These are phyloP conservation scores for Ceriops decandra DNA, from an alignment of 345 rosid genomes.

Conservation along the genomic window DNA sequence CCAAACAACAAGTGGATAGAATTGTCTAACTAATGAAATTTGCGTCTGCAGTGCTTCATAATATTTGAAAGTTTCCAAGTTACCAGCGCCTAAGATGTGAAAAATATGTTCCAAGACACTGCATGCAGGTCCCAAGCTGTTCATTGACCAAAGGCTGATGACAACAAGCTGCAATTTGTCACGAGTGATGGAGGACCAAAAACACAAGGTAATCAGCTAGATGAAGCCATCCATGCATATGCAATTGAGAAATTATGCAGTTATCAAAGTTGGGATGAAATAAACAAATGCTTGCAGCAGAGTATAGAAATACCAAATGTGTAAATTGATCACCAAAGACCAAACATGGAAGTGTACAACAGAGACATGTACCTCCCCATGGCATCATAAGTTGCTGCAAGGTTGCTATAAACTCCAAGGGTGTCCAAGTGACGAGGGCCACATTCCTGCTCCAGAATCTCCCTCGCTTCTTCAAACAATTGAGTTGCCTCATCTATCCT, in stretches of 20 bases:
- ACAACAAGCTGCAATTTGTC: too few species aligned
- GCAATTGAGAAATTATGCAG: too few species aligned
- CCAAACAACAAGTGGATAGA: not conserved
- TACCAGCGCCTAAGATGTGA: not conserved
- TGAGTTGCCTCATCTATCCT: constrained; percentile 89
- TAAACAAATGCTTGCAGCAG: too few species aligned
- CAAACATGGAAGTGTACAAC: not conserved
- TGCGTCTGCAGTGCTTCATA: not conserved
- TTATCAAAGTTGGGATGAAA: too few species aligned
- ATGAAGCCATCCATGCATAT: too few species aligned
- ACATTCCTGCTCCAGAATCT: constrained; percentile 77
- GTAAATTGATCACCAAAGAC: too few species aligned
- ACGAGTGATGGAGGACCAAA: too few species aligned
- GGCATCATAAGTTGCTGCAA: constrained; percentile 97
- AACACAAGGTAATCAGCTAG: too few species aligned
- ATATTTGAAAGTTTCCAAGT: not conserved
- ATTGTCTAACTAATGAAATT: not conserved
- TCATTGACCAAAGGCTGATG: too few species aligned
- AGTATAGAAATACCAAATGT: too few species aligned
- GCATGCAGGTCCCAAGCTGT: not conserved
- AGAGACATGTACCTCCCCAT: constrained; percentile 66
- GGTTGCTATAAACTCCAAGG: constrained; percentile 86
- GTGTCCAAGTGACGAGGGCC: constrained; percentile 91
- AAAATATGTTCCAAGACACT: not conserved
- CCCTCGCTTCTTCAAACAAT: constrained; percentile 86